Evolutionary conservation across 2,329 filamentous ascomycete genomes (phyloP), one percentile per base, ranked within the genome.

Genomic region (Colletotrichum scovillei): DNA sequence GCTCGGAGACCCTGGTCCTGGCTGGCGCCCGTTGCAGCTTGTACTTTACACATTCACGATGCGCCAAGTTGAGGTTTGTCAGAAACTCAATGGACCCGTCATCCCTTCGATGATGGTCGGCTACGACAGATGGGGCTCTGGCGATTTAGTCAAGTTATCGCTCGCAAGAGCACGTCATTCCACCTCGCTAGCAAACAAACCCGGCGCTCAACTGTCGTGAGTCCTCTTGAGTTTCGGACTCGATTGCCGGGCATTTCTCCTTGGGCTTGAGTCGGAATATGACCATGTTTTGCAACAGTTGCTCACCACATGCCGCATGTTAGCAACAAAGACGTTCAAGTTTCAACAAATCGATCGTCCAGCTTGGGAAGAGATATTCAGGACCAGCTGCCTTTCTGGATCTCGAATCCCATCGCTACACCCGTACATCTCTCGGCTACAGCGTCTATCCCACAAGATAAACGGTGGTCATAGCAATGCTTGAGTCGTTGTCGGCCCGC

Each of bases 381-480:
- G 59, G 59, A 55, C 38, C 57, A 32, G 53, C 49, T 75, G 32
- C 72, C 74, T 16, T 16, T 74, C 38, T 49, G 7, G 63, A 69
- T 57, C 9, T 8, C 56, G 16, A 5, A 28, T 30, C 28, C 38
- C 52, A 5, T 49, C n/a, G 49, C 35, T 67, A 49, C 67, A 68
- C 42, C 38, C 58, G 52, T 63, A 62, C 28, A 57, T 26, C 62
- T 49, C 28, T 56, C 42, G 38, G 42, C 53, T 38, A 46, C 24
- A 28, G 57, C 63, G 60, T 59, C 60, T 58, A 65, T 73, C 60
- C 67, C 70, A 64, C 72, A 70, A 58, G 56, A 74, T 74, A 67
- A 59, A 62, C 58, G 57, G 59, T 74, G 72, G 74, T 74, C 74
- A 69, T 62, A 74, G 74, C 72, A 72, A 66, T 74, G 57, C 67